Evolutionary conservation across 306 rosid species (phyloP).

Genomic region (Vicia villosa): DNA sequence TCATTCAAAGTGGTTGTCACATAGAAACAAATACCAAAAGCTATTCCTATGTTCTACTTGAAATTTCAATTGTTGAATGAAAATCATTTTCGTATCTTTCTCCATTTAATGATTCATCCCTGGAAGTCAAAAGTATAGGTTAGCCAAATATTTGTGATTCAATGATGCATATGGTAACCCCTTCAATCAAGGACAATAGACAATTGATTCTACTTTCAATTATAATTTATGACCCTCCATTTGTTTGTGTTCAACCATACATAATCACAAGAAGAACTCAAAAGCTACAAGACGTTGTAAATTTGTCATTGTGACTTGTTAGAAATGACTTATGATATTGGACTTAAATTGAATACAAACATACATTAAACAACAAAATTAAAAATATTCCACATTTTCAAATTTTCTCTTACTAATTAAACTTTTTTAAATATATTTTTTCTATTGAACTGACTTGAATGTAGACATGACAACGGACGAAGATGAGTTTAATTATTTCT

Average conservation of each 20-base stretch:
- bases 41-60: background rate
- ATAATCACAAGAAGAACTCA: slow-evolving; percentile 8
- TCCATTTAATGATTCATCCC: slow-evolving; percentile 10
- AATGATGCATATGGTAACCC: slow-evolving; percentile 37
- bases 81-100: slow-evolving; percentile 19
- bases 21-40: background rate
- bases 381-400: too few species aligned
- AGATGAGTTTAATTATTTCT: too few species aligned
- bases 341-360: background rate
- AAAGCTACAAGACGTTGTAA: slow-evolving; percentile 5
- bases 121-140: slow-evolving; percentile 38
- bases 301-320: slow-evolving; percentile 31
- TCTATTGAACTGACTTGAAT: too few species aligned
- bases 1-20: slow-evolving; percentile 15
- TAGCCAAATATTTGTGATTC: slow-evolving; percentile 35
- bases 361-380: too few species aligned
- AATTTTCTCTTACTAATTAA: too few species aligned
- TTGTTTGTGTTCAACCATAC: slow-evolving; percentile 27
- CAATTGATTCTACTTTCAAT: slow-evolving; percentile 26
- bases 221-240: slow-evolving; percentile 24
- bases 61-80: slow-evolving; percentile 31
- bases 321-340: slow-evolving; percentile 15
- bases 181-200: slow-evolving; percentile 45
- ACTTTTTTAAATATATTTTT: too few species aligned
- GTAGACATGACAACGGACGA: too few species aligned